Conservation (phyloP, 148 eudicot species). For the Heliamphora exappendiculata region DNA sequence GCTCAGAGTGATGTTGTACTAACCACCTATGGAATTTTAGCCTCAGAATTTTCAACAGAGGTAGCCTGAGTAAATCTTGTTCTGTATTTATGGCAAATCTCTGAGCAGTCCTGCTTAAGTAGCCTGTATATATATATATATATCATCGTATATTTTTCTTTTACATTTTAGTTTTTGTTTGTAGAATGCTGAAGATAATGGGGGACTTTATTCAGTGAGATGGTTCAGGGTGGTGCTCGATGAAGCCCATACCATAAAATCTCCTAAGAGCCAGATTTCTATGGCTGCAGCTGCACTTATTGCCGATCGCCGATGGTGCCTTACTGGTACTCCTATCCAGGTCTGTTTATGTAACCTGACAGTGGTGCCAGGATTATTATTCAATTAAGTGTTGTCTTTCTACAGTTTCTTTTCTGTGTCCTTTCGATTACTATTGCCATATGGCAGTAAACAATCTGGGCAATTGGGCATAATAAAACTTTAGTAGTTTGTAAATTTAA, state of each 20-base stretch:
- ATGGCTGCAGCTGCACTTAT: slow-evolving; percentile 72
- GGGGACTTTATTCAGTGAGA: slow-evolving; percentile 67
- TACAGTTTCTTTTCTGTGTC: neutral
- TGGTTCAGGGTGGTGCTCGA: slow-evolving; percentile 97
- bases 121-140: neutral
- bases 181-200: slow-evolving; percentile 70
- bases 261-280: slow-evolving; percentile 87
- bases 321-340: slow-evolving; percentile 99
- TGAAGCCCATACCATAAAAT: slow-evolving; percentile 92
- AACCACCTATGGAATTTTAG: slow-evolving; percentile 88
- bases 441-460: neutral
- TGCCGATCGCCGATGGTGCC: slow-evolving; percentile 95
- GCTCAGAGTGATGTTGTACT: slow-evolving; percentile 79
- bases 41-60: slow-evolving; percentile 86
- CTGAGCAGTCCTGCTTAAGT: neutral
- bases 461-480: neutral
- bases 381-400: neutral
- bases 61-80: slow-evolving; percentile 25
- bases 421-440: neutral
- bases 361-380: neutral
- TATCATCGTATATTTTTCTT: neutral
- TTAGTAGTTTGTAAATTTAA: neutral
- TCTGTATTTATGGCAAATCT: slow-evolving; percentile 1
- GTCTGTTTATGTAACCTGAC: slow-evolving; percentile 21
- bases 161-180: slow-evolving; percentile 11